These are phyloP conservation scores for Massariosphaeria phaeospora DNA, from an alignment of 495 filamentous ascomycete genomes.

Conservation along the genomic window DNA sequence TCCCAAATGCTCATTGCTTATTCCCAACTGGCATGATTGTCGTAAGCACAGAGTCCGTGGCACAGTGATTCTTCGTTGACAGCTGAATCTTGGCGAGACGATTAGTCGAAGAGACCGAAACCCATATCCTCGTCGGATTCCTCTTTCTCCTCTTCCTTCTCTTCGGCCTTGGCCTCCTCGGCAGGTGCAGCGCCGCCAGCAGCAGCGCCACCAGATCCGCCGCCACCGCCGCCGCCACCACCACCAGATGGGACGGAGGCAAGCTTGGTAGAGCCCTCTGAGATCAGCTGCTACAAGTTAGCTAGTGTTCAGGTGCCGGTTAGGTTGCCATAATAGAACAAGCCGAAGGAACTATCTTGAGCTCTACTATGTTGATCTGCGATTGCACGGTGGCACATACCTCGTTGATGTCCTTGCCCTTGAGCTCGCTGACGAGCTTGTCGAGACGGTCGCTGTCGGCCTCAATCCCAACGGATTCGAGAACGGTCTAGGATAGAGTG, in stretches of 20 bases:
- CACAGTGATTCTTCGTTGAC: constrained; percentile 9
- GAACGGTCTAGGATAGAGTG: constrained; percentile 49
- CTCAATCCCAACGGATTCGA: constrained; percentile 92
- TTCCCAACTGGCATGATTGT: constrained; percentile 14
- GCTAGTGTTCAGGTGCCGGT: background rate
- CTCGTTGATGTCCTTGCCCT: constrained; percentile 97
- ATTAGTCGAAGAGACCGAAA: constrained; percentile 99
- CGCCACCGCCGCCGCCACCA: constrained; percentile 64
- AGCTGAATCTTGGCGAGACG: constrained; percentile 5
- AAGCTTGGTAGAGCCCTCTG: constrained; percentile 86
- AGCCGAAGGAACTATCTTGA: no score
- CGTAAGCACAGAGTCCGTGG: constrained; percentile 3
- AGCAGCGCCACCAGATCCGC: constrained; percentile 58
- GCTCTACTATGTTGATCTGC: no score
- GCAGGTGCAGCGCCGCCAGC: constrained; percentile 64
- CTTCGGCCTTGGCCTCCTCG: constrained; percentile 68
- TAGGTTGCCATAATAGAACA: no score
- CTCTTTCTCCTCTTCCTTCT: constrained; percentile 69
- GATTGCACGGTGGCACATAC: no score
- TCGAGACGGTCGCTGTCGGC: constrained; percentile 81
- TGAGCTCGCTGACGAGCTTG: constrained; percentile 81
- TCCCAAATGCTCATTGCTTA: constrained; percentile 24
- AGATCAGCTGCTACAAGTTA: constrained; percentile 64
- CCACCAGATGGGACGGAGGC: constrained; percentile 93
- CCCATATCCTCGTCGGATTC: constrained; percentile 99